phyloP scores from a whole-genome alignment of 1,284 basidiomycete genomes.

The Cutaneotrichosporon sp. region DNA sequence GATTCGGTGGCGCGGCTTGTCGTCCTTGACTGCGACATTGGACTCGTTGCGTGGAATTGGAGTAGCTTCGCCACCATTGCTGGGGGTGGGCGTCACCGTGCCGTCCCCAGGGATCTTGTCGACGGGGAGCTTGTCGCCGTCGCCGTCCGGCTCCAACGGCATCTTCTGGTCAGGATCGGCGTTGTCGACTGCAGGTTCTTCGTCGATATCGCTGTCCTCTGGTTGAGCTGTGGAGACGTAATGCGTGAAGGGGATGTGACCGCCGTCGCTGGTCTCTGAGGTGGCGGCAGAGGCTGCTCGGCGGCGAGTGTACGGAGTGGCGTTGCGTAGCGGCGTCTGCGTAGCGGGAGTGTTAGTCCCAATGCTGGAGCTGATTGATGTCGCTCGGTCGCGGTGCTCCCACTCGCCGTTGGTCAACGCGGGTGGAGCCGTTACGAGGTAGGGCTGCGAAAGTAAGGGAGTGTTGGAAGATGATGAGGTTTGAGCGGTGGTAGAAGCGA shows the following conservation, averaged over 20 bases:
- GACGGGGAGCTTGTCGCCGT: background rate
- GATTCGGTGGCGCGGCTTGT: slow-evolving; percentile 9
- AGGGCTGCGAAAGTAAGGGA: slow-evolving; percentile 14
- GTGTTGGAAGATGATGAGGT: background rate
- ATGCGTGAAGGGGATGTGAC: slow-evolving; percentile 39
- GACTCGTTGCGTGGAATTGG: background rate
- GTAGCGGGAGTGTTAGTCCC: background rate
- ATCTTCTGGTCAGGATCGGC: slow-evolving; percentile 6
- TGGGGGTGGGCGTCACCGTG: background rate
- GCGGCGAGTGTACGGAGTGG: slow-evolving; percentile 4
- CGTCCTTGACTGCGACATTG: background rate
- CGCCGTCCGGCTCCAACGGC: background rate
- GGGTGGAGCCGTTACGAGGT: slow-evolving; percentile 38
- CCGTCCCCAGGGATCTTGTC: background rate
- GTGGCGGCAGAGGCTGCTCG: slow-evolving; percentile 4
- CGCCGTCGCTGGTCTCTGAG: slow-evolving; percentile 18
- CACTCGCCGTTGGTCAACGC: slow-evolving; percentile 24
- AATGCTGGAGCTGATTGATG: slow-evolving; percentile 8
- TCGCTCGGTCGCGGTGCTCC: slow-evolving; percentile 17
- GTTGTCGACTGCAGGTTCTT: slow-evolving; percentile 1
- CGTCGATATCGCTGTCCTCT: slow-evolving; percentile 13
- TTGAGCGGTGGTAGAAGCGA: background rate
- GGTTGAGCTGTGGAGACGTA: slow-evolving; percentile 14
- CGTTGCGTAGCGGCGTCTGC: slow-evolving; percentile 1
- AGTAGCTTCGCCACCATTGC: background rate